Evolutionary conservation across 1,284 basidiomycete species (phyloP).

Genomic region (Trametes pubescens): DNA sequence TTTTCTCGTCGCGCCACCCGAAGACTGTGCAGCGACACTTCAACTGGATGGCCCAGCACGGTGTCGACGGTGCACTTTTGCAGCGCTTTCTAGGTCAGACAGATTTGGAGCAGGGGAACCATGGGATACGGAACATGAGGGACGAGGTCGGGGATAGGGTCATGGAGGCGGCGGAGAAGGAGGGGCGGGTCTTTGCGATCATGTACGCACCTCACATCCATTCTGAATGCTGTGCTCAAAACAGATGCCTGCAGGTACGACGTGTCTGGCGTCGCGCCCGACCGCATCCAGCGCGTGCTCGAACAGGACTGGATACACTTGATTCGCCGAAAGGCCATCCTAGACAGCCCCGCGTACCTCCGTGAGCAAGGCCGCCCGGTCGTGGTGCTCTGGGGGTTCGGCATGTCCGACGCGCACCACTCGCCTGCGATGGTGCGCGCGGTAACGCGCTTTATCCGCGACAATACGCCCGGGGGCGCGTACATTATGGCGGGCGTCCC

Average conservation of each 20-base stretch:
- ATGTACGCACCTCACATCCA: constrained; percentile 58
- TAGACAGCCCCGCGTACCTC: constrained; percentile 77
- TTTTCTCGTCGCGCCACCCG: constrained; percentile 80
- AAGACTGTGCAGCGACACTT: constrained; percentile 80
- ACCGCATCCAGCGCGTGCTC: constrained; percentile 64
- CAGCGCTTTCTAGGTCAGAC: constrained; percentile 76
- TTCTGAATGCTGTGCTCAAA: not conserved
- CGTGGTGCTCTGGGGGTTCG: constrained; percentile 77
- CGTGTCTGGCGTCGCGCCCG: constrained; percentile 68
- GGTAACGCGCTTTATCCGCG: constrained; percentile 62
- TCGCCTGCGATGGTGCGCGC: constrained; percentile 64
- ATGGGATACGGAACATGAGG: constrained; percentile 63
- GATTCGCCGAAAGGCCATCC: constrained; percentile 60
- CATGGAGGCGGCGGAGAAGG: constrained; percentile 74
- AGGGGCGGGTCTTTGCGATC: constrained; percentile 79
- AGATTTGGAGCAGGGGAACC: constrained; percentile 58
- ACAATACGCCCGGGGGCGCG: constrained; percentile 70
- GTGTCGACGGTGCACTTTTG: constrained; percentile 79
- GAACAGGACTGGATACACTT: constrained; percentile 77
- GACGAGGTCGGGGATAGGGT: constrained; percentile 79
- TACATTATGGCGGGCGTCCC: constrained; percentile 77
- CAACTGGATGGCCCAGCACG: constrained; percentile 82
- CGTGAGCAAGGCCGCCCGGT: constrained; percentile 72
- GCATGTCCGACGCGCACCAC: constrained; percentile 68
- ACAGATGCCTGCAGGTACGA: constrained; percentile 66